Evolutionary conservation across 345 rosid genomes (phyloP), one percentile per base, ranked within the genome.

Genomic region (Isatis tinctoria): DNA sequence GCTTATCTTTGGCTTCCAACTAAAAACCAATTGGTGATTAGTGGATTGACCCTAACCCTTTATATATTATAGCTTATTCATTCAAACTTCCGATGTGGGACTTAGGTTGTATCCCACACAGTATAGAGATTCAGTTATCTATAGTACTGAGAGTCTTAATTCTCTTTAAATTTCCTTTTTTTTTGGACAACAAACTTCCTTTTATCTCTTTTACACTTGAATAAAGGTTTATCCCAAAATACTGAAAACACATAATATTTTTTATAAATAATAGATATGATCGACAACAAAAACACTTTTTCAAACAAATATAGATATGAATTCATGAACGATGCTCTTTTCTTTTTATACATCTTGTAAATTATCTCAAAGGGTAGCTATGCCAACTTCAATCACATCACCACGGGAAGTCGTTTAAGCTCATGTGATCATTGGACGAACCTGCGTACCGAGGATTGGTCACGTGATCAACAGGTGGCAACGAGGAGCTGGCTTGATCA

Each of bases 401-500:
- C 63, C 51, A 69, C 10, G 12, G 2, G 32, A 53, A 61, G 59
- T 61, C 74, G 49, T 43, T 10, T 2, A 61, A 32, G 63, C 20
- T 59, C 69, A 39, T 17, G 10, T 39, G 32, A 41, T 32, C 74
- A 60, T 60, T 22, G 58, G 58, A 69, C 10, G 64, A 69, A 68
- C 41, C 69, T 8, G 53, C 16, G 3, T 60, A 10, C 16, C 0
- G 32, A 4, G 76, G 47, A 51, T 5, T 6, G 64, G 36, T 41
- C 54, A 43, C 40, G 16, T 75, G 24, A 69, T 69, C 74, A 10
- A 22, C 33, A n/a, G n/a, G 30, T 43, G 63, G 30, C 22, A 13
- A 41, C 16, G 64, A 60, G 24, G 63, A 30, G 17, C 40, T 33
- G 28, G 73, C 61, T 59, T 57, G 78, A 16, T 74, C n/a, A n/a